Evolutionary conservation across 2,329 filamentous ascomycete species (phyloP), one percentile per base, ranked within the genome.

Genomic region (Fusarium sp.): DNA sequence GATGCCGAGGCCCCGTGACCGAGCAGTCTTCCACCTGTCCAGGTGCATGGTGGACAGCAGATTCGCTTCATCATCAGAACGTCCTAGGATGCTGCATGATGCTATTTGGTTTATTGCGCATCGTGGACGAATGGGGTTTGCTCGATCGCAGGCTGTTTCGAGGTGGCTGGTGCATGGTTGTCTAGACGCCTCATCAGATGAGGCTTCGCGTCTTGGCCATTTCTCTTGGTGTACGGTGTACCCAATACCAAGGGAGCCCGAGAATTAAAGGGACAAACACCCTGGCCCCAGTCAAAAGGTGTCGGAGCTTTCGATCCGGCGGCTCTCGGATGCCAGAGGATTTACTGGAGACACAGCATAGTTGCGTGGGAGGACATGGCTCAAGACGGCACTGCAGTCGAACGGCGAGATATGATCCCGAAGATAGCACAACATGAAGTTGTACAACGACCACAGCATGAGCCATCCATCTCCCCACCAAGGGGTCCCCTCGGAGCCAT

Each of bases 401-500:
- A 52, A 41, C 20, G 35, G 29, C 24, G 20, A 54, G 31, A 60
- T 43, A 60, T 52, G 16, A 27, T 64, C 20, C n/a, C 43, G 13
- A 22, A 45, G 27, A 45, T 24, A 4, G 35, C 41, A 60, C 58
- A 60, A 9, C 58, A 10, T 60, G 37, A 37, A 31, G 18, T 57
- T 37, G 27, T 20, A 37, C 33, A 29, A 37, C 22, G 20, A 54
- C 18, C 62, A 67, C 43, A 31, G 41, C 37, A 59, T 41, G 71
- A 68, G 56, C 18, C 48, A 52, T 43, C 13, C 50, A 52, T 39
- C 35, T 48, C 13, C 14, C 16, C 68, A 61, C 71, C 71, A 74
- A 74, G 71, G 71, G 71, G 31, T 33, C 56, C 13, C n/a, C 65
- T 31, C 31, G 6, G 68, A 72, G 72, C 72, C 72, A 68, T 74